A percentile compares a stretch with the other conserved stretches of the same genome.
Conservation (phyloP, 768 basidiomycete species). For the Gloeophyllum trabeum region DNA sequence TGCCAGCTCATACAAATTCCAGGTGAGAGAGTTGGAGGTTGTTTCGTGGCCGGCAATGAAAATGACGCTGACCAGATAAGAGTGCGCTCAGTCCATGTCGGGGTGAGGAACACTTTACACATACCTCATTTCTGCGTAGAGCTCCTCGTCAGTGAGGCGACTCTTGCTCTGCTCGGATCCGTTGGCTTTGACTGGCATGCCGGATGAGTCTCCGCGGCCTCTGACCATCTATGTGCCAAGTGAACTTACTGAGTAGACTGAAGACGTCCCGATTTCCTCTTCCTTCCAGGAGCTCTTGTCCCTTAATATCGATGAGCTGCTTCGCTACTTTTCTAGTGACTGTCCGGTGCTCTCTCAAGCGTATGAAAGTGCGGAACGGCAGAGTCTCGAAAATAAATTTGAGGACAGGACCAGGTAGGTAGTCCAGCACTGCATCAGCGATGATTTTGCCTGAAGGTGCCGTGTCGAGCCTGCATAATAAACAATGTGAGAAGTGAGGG, state of each 20-base stretch:
- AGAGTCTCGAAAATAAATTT: constrained; percentile 16
- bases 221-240: no score
- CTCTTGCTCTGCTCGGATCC: background rate
- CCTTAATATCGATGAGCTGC: background rate
- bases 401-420: no score
- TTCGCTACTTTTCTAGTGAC: background rate
- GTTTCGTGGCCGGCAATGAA: no score
- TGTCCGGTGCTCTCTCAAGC: constrained; percentile 17
- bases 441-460: no score
- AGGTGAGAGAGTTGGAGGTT: background rate
- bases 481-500: no score
- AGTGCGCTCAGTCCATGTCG: no score
- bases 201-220: no score
- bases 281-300: background rate
- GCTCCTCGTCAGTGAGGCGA: background rate
- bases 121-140: background rate
- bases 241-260: background rate
- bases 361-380: constrained; percentile 16
- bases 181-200: no score
- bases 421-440: no score
- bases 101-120: no score
- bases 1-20: background rate
- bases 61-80: no score
- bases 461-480: no score
- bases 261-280: background rate